These are phyloP conservation scores for Russula griseocarnosa DNA, from an alignment of 768 basidiomycete species.

Conservation along the genomic window DNA sequence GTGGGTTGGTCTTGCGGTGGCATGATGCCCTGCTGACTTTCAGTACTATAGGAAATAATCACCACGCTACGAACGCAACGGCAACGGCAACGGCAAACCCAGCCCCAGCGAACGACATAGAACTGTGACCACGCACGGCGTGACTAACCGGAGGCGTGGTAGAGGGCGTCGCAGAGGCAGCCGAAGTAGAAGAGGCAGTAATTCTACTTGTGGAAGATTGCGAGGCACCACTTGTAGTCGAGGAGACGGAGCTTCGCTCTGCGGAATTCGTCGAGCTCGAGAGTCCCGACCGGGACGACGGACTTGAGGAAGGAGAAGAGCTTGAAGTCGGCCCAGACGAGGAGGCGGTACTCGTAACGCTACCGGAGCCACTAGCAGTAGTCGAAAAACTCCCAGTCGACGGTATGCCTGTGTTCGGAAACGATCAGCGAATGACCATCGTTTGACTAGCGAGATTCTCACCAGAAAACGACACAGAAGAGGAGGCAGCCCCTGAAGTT, in stretches of 20 bases:
- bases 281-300: background rate
- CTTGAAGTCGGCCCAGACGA: background rate
- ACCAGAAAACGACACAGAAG: background rate
- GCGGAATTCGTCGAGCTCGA: background rate
- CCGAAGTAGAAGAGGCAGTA: background rate
- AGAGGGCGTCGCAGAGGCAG: background rate
- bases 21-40: background rate
- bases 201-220: background rate
- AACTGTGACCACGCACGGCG: background rate
- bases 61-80: background rate
- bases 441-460: background rate
- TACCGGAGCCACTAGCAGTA: background rate
- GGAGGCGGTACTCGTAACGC: background rate
- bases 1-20: background rate
- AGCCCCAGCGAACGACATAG: background rate
- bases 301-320: background rate
- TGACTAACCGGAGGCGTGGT: background rate
- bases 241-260: background rate
- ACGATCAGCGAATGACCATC: background rate
- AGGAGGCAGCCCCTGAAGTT: background rate
- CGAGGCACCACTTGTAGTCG: background rate
- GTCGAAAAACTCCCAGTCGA: background rate
- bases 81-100: background rate
- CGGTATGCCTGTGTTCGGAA: too few species aligned
- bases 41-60: background rate